A percentile compares a stretch with the other conserved stretches of the same genome.
Evolutionary conservation across 129 eudicot genomes (phyloP).

Genomic region (Artemisia argyi): DNA sequence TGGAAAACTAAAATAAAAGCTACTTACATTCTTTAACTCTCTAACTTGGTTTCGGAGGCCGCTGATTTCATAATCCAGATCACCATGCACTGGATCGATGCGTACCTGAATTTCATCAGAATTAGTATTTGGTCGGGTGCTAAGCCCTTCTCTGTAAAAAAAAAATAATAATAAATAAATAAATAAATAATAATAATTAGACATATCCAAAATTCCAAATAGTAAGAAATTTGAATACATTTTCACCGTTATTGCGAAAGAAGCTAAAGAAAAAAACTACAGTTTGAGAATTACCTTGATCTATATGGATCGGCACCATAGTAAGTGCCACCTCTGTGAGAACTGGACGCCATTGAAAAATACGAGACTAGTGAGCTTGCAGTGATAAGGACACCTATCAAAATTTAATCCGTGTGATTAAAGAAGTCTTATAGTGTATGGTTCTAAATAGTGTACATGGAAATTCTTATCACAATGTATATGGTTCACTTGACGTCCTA

Average conservation of each 20-base stretch:
- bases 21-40: conserved; percentile 61
- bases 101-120: conserved; percentile 83
- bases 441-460: too few species aligned
- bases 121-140: conserved; percentile 61
- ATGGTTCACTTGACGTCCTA: too few species aligned
- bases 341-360: conserved; percentile 20
- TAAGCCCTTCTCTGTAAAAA: conserved; percentile 71
- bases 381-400: too few species aligned
- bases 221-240: too few species aligned
- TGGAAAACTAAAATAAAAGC: background rate
- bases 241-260: background rate
- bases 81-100: conserved; percentile 82
- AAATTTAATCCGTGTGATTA: too few species aligned
- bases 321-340: conserved; percentile 34
- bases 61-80: conserved; percentile 75
- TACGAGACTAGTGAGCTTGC: too few species aligned
- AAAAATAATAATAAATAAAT: too few species aligned
- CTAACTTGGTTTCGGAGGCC: conserved; percentile 89
- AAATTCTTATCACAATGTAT: too few species aligned
- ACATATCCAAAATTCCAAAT: too few species aligned
- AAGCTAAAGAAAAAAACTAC: background rate
- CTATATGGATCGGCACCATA: conserved; percentile 52
- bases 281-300: conserved; percentile 48
- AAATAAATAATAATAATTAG: too few species aligned
- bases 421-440: too few species aligned